A percentile compares a stretch with the other conserved stretches of the same genome.
Conservation (phyloP, 768 basidiomycete species). For the Suillus luteus region DNA sequence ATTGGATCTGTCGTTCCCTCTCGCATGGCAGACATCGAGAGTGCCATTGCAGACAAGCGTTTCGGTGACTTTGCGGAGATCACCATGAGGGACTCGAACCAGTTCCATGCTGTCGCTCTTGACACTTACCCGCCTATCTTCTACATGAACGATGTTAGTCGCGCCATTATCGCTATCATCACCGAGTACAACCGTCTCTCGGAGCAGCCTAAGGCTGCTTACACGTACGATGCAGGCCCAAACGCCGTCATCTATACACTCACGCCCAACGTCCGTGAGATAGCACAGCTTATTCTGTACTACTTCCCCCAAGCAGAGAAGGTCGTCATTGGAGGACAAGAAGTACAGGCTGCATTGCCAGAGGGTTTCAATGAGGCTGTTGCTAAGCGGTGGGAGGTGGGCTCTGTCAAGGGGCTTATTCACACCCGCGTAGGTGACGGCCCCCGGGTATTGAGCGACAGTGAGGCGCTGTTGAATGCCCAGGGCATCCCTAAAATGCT, state of each 20-base stretch:
- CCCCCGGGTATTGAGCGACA: conserved; percentile 64
- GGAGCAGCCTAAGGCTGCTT: conserved; percentile 77
- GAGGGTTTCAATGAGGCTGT: conserved; percentile 80
- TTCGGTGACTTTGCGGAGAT: conserved; percentile 88
- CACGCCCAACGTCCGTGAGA: conserved; percentile 72
- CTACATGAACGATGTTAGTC: conserved; percentile 97
- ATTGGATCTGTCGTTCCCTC: conserved; percentile 84
- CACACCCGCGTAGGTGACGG: conserved; percentile 94
- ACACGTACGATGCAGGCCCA: conserved; percentile 99
- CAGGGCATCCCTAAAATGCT: conserved; percentile 70
- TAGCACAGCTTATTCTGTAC: conserved; percentile 70
- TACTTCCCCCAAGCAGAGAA: conserved; percentile 81
- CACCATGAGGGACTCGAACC: conserved; percentile 98
- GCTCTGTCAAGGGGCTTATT: conserved; percentile 86
- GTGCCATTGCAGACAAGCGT: conserved; percentile 76
- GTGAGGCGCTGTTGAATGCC: conserved; percentile 64
- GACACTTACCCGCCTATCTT: conserved; percentile 98
- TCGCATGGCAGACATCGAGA: conserved; percentile 80
- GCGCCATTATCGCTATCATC: conserved; percentile 89
- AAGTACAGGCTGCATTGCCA: conserved; percentile 52
- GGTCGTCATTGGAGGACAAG: conserved; percentile 50
- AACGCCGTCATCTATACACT: conserved; percentile 97
- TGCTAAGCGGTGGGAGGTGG: conserved; percentile 69
- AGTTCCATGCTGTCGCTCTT: conserved; percentile 97
- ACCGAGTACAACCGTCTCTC: conserved; percentile 90